Conservation (phyloP, 768 basidiomycete species). For the Crassisporium funariophilum region DNA sequence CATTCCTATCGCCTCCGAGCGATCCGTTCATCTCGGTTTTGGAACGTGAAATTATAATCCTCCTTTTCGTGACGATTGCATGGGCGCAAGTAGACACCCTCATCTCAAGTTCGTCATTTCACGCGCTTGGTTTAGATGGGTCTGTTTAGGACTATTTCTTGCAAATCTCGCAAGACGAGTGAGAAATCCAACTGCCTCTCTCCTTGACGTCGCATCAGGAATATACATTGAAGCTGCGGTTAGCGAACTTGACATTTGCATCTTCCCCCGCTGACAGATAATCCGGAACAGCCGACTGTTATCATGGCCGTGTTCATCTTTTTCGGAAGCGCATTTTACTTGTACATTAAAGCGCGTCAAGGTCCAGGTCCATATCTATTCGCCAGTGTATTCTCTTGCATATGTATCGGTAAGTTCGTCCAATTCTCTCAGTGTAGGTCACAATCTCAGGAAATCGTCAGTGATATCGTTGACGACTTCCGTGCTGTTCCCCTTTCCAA, state of each 20-base stretch:
- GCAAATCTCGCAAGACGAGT: constrained; percentile 57
- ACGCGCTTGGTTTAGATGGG: constrained; percentile 51
- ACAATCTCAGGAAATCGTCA: constrained; percentile 19
- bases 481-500: constrained; percentile 64
- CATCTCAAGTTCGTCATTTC: neutral
- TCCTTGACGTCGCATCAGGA: constrained; percentile 46
- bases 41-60: constrained; percentile 62
- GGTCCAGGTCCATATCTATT: constrained; percentile 68
- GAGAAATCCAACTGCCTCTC: constrained; percentile 38
- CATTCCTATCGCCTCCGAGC: constrained; percentile 65
- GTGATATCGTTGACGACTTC: constrained; percentile 63
- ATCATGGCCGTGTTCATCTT: constrained; percentile 68
- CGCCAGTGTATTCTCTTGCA: constrained; percentile 58
- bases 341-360: constrained; percentile 59
- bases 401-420: constrained; percentile 50
- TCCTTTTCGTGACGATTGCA: constrained; percentile 46
- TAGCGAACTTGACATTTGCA: constrained; percentile 13
- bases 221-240: constrained; percentile 56
- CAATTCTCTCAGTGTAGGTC: neutral
- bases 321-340: constrained; percentile 54
- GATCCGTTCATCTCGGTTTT: constrained; percentile 71
- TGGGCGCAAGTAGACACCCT: constrained; percentile 59
- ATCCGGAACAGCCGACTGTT: constrained; percentile 48
- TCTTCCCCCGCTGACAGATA: neutral
- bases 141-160: constrained; percentile 63